phyloP scores from a whole-genome alignment of 257 asterid species.

The Cinchona pubescens region DNA sequence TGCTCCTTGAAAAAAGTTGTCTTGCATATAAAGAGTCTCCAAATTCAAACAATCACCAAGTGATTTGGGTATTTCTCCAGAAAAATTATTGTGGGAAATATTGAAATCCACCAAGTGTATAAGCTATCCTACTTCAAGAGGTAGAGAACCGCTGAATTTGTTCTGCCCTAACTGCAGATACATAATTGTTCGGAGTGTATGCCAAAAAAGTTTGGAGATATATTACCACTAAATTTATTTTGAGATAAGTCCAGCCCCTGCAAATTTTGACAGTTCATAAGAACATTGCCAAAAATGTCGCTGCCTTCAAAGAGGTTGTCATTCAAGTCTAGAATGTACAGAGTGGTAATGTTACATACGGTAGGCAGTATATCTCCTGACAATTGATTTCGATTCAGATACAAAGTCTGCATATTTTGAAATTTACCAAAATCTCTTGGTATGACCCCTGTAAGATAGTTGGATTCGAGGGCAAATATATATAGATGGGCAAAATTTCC shows the following conservation, averaged over 20 bases:
- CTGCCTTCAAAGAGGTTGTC: constrained; percentile 17
- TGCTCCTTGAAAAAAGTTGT: neutral
- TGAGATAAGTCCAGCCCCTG: constrained; percentile 14
- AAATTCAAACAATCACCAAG: neutral
- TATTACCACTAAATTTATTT: neutral
- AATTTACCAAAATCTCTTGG: constrained; percentile 31
- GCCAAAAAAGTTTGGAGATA: neutral
- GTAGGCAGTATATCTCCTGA: neutral
- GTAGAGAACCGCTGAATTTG: no score
- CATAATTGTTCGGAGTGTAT: neutral
- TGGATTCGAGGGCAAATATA: neutral
- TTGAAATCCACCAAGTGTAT: constrained; percentile 16
- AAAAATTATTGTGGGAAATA: neutral
- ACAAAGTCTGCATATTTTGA: neutral
- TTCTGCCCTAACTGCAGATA: neutral
- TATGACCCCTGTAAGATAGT: constrained; percentile 19
- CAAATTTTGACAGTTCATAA: constrained; percentile 15
- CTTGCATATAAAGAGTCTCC: neutral
- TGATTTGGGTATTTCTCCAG: neutral
- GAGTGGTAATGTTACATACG: neutral
- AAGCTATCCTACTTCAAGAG: neutral
- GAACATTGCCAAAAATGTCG: constrained; percentile 6
- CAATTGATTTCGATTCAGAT: neutral
- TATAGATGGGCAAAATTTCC: constrained; percentile 18
- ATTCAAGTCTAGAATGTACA: neutral